Evolutionary conservation across 1,284 basidiomycete genomes (phyloP), one percentile per base, ranked within the genome.

Genomic region (Trametes hirsuta): DNA sequence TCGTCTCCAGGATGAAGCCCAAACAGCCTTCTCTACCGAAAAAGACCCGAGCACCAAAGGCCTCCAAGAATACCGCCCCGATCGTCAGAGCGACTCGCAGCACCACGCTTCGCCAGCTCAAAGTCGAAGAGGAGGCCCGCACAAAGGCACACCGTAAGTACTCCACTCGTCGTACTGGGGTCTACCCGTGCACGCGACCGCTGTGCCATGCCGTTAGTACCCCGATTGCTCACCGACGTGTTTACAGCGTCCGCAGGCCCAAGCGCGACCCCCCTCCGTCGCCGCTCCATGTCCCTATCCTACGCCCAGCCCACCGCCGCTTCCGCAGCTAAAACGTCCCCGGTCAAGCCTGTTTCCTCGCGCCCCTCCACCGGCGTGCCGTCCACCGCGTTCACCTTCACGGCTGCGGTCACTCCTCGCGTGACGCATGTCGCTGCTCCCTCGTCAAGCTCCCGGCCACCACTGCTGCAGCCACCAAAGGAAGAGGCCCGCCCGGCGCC

Each of bases 271-370:
- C 52, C 55, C 30, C 30, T 30, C 36, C 57, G 53, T 6, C 48
- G 57, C 4, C 62, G 67, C 2, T 68, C 63, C 10, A 61, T 53
- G 53, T 68, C 68, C 22, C 63, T 69, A 2, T 71, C 72, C 58
- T 57, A 57, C 36, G 72, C 74, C 3, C 66, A 63, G 44, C 71
- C 73, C n/a, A 75, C 74, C 3, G 55, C 70, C 1, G 72, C 71
- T 34, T 75, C 74, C 4, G 55, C 62, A 15, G 69, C 65, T 22
- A 75, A 71, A 59, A 55, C 66, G 9, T 70, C 71, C 8, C 69
- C 69, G 4, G 47, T 53, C 18, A 69, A 66, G 54, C 58, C 63
- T 2, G 53, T 55, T 4, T 57, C 58, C 10, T 49, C 51, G 9
- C 47, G 55, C n/a, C 55, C 48, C 6, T 56, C 55, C 14, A 12